Conservation (phyloP, 1,139 yeast species). For the Protomyces inundatus region DNA sequence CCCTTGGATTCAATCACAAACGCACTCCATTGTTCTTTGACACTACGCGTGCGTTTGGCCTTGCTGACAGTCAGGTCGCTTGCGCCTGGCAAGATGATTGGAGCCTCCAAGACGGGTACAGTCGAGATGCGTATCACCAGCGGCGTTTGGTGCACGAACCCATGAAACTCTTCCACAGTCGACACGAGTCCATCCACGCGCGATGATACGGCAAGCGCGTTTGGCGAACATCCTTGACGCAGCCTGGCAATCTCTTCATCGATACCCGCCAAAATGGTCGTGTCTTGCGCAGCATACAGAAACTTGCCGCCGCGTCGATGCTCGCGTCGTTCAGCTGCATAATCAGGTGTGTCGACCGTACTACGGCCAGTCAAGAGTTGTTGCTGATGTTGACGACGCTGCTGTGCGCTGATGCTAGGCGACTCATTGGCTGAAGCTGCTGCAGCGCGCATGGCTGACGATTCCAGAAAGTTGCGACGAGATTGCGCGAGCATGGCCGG, state of each 20-base stretch:
- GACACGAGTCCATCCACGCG: not conserved
- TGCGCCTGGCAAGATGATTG: not conserved
- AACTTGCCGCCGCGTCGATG: not conserved
- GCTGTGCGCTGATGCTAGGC: not conserved
- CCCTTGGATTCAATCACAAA: not conserved
- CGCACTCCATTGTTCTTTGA: conserved; percentile 2
- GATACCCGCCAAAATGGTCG: not conserved
- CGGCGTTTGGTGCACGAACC: conserved; percentile 14
- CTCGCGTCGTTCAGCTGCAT: not conserved
- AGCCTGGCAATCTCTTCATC: not conserved
- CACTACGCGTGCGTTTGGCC: not conserved
- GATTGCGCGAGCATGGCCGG: conserved; percentile 8
- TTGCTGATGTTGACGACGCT: not conserved
- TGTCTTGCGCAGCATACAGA: not conserved
- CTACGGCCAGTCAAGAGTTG: not conserved
- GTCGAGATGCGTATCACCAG: conserved; percentile 15
- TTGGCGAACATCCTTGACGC: conserved; percentile 1
- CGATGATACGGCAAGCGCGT: conserved; percentile 8
- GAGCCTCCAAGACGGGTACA: conserved; percentile 3
- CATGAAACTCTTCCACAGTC: conserved; percentile 11
- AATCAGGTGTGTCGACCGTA: not conserved
- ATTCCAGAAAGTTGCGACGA: conserved; percentile 12
- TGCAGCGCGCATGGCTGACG: not conserved
- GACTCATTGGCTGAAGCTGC: not conserved
- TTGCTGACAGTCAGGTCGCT: not conserved